phyloP scores from a whole-genome alignment of 768 basidiomycete species.

The Trametes coccinea region DNA sequence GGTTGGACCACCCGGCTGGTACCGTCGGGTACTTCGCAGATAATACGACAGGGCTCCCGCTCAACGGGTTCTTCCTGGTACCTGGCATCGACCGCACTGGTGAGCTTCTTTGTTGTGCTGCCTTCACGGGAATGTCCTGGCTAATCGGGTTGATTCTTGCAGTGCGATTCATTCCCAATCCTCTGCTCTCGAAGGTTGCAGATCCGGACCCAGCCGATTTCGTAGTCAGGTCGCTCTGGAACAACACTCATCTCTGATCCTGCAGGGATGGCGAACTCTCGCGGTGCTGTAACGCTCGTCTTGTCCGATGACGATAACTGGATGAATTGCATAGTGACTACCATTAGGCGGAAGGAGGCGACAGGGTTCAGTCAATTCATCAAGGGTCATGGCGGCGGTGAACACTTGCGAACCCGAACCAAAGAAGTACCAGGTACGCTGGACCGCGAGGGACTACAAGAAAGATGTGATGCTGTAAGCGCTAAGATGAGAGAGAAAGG shows the following conservation, averaged over 20 bases:
- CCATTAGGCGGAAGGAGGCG: not conserved
- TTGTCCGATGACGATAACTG: not conserved
- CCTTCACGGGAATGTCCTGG: not conserved
- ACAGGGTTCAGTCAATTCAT: constrained; percentile 8
- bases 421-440: not conserved
- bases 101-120: constrained; percentile 30
- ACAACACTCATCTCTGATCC: constrained; percentile 44
- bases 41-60: constrained; percentile 39
- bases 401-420: not conserved
- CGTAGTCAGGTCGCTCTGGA: constrained; percentile 53
- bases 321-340: not conserved
- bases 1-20: constrained; percentile 59
- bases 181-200: constrained; percentile 39
- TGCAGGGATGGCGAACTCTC: not conserved
- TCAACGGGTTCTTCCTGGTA: constrained; percentile 56
- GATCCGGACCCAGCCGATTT: constrained; percentile 46
- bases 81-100: constrained; percentile 55
- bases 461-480: not conserved
- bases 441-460: constrained; percentile 7
- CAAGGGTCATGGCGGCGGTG: constrained; percentile 6
- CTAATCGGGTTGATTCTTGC: not conserved
- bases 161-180: constrained; percentile 46
- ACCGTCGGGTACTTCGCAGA: constrained; percentile 57
- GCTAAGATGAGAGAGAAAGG: not conserved
- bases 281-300: not conserved